Base-by-base conservation (phyloP, 2,329 filamentous ascomycete species). In the Cytospora leucostoma region DNA sequence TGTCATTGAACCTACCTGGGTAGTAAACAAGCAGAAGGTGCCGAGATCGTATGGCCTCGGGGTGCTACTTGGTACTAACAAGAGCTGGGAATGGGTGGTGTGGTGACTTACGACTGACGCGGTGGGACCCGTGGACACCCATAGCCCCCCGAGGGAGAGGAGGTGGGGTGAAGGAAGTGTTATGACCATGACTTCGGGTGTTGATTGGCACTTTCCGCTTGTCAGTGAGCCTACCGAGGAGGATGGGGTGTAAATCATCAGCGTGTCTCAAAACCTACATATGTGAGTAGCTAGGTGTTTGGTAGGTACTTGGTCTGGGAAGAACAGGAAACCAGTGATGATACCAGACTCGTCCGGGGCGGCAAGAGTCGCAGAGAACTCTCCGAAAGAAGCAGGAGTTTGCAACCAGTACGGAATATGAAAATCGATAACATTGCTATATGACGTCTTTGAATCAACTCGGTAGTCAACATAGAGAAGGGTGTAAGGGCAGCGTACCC, bases 251-350 rank as follows among this genome's bases (percentile, higher is more conserved):
- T 51, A 34, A 33, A 37, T 54, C 38, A 47, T 44, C 51, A 49
- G 58, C 58, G 55, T 61, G 58, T 61, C 58, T 61, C 33, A 61
- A n/a, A 61, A 21, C 44, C 27, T 27, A 27, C 27, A 27, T 27
- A 27, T 27, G 27, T 27, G 27, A 27, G 27, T 27, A 27, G 27
- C 27, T 27, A 27, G 27, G 27, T 27, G 27, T 27, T 27, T 27
- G 4, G 27, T 2, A 27, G 27, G 27, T 27, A 27, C 27, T 27
- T 27, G 2, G 4, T 27, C 27, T 27, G 35, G 3, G 35, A 37
- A 37, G 12, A 37, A 37, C 8, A 8, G 35, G 35, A 37, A 37
- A 6, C 2, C 3, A 37, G 35, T 37, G 35, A 13, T 37, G 12
- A 4, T 37, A 27, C 4, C 27, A 2, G 27, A 27, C 27, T 27